These are phyloP conservation scores for Colletotrichum tofieldiae DNA, from an alignment of 2,329 filamentous ascomycete genomes.

Conservation along the genomic window DNA sequence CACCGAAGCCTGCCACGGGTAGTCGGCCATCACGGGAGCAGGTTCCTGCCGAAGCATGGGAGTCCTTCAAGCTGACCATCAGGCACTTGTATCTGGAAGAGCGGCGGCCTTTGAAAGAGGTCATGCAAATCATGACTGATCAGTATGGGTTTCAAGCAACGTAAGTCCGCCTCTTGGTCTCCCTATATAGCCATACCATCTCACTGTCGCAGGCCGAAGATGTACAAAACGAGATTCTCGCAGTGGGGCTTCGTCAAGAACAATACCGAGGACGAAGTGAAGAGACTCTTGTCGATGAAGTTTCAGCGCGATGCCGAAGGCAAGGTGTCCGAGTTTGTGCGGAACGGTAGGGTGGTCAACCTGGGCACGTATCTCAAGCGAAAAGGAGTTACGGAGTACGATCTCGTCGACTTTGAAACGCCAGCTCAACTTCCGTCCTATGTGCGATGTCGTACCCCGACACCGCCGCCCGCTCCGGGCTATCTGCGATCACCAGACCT, in stretches of 20 bases:
- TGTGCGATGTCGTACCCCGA: constrained; percentile 62
- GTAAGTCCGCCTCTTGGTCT: constrained; percentile 52
- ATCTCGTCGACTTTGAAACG: constrained; percentile 63
- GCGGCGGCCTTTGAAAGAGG: constrained; percentile 66
- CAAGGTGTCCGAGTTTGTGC: constrained; percentile 68
- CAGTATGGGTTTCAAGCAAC: constrained; percentile 65
- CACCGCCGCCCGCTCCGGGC: constrained; percentile 59
- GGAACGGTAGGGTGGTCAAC: constrained; percentile 67
- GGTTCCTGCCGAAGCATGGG: constrained; percentile 64
- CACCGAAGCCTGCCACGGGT: constrained; percentile 51
- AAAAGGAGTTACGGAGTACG: constrained; percentile 68
- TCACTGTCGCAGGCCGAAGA: constrained; percentile 60
- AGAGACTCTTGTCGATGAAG: constrained; percentile 66
- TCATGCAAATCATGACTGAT: constrained; percentile 67
- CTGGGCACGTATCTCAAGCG: constrained; percentile 67
- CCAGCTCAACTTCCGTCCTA: constrained; percentile 60
- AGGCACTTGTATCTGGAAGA: constrained; percentile 64
- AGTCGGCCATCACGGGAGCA: constrained; percentile 59
- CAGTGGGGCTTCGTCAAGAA: constrained; percentile 71
- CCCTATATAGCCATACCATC: constrained; percentile 16
- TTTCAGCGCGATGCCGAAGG: constrained; percentile 68
- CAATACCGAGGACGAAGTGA: constrained; percentile 68
- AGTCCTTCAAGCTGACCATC: constrained; percentile 63
- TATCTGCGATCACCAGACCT: constrained; percentile 61
- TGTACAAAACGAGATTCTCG: constrained; percentile 71